Evolutionary conservation across 805 yeast genomes (phyloP), one percentile per base, ranked within the genome.

Genomic region (Saccharomyces paradoxus): DNA sequence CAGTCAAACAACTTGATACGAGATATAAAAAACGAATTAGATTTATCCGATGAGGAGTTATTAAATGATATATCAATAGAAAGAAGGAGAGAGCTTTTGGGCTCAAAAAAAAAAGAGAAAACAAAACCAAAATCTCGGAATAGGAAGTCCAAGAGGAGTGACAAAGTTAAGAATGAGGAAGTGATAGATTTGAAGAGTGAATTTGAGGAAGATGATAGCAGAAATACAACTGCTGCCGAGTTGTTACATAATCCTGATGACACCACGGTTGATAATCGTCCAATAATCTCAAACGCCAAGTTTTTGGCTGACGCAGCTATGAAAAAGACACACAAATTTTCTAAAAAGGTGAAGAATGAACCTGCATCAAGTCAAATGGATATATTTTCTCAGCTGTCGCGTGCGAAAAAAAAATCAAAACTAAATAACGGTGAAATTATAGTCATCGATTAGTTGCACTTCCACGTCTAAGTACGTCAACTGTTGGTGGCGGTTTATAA

Each of bases 201-300:
- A 13, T 54, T 49, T 51, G 26, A 50, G 31, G 52, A 49, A 27
- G 54, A 53, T 31, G 52, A 48, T n/a, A 32, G 50, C 10, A 57
- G 56, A 27, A 63, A 69, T 41, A 61, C 65, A 7, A 69, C 72
- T 1, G 72, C 72, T 2, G 70, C 70, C 4, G 70, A 69, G 52
- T 52, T 69, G n/a, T 51, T 69, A 24, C 71, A 69, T 55, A 53
- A 69, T 56, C 70, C 71, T 1, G 53, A 60, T 17, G 70, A 66
- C 47, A 47, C 59, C 22, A 48, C 41, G 2, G 56, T 67, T 30
- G 72, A 69, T 54, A 58, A 61, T 50, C 55, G 72, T 29, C 71
- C 71, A 1, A 68, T 68, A 24, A 56, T 69, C 44, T 55, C 72
- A 1, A 60, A 50, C 49, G 72, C 72, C 4, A 66, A 61, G 50